These are phyloP conservation scores for Schrenkiella parvula DNA, from an alignment of 345 rosid species.

Conservation along the genomic window DNA sequence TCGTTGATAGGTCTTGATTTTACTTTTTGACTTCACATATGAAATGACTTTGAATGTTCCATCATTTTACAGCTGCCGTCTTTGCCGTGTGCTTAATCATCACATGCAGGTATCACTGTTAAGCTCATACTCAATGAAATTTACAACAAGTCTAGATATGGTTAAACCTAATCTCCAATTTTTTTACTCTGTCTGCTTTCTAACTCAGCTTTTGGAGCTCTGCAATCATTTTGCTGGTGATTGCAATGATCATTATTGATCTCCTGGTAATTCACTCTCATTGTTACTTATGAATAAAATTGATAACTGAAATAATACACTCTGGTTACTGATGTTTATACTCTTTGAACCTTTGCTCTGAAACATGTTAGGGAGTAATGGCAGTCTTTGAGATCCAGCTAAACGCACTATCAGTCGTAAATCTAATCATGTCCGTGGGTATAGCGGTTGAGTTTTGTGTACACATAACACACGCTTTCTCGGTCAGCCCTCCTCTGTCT, in stretches of 20 bases:
- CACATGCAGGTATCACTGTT: slow-evolving; percentile 75
- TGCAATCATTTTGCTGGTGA: slow-evolving; percentile 77
- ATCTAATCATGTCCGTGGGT: slow-evolving; percentile 94
- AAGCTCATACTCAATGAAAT: background rate
- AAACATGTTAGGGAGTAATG: slow-evolving; percentile 85
- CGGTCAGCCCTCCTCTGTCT: slow-evolving; percentile 47
- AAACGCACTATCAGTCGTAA: slow-evolving; percentile 93
- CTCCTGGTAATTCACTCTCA: slow-evolving; percentile 54
- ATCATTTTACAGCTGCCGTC: slow-evolving; percentile 62
- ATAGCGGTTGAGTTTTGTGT: slow-evolving; percentile 96
- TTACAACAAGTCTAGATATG: background rate
- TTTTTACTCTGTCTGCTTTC: slow-evolving; percentile 1
- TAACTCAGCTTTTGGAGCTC: slow-evolving; percentile 85
- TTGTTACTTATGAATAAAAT: background rate
- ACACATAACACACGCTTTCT: slow-evolving; percentile 87
- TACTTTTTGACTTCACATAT: background rate
- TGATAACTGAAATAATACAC: background rate
- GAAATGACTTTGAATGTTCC: slow-evolving; percentile 3
- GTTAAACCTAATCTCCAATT: background rate
- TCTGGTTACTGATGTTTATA: background rate
- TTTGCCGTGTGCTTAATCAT: slow-evolving; percentile 82
- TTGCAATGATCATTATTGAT: slow-evolving; percentile 84
- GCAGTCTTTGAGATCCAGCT: slow-evolving; percentile 83
- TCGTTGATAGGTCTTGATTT: background rate
- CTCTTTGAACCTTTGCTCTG: slow-evolving; percentile 16